These are phyloP conservation scores for Nematodospora valgi DNA, from an alignment of 805 yeast species.

Conservation along the genomic window DNA sequence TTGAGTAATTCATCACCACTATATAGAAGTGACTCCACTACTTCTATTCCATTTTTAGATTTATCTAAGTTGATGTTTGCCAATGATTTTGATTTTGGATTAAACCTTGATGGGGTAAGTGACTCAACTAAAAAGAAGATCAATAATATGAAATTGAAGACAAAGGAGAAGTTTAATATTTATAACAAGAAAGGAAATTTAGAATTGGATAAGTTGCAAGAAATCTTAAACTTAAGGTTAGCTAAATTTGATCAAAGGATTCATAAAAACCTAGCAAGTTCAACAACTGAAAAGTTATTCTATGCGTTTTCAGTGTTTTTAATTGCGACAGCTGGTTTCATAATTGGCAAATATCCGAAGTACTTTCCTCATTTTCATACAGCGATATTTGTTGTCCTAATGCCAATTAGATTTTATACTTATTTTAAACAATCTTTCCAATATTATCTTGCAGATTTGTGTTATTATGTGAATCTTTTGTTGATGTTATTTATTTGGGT, in stretches of 20 bases:
- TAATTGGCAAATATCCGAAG: constrained; percentile 75
- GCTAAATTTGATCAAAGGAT: constrained; percentile 35
- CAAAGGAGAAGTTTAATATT: constrained; percentile 28
- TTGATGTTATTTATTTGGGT: constrained; percentile 76
- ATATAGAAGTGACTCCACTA: constrained; percentile 21
- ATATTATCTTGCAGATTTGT: constrained; percentile 86
- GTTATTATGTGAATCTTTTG: constrained; percentile 83
- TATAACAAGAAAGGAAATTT: constrained; percentile 18
- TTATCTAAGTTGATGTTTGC: constrained; percentile 33
- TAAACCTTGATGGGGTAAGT: constrained; percentile 32
- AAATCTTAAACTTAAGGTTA: constrained; percentile 26
- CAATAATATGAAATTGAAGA: constrained; percentile 32
- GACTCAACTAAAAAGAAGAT: constrained; percentile 31
- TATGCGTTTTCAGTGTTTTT: constrained; percentile 70
- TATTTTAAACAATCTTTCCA: constrained; percentile 79
- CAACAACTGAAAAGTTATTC: constrained; percentile 65
- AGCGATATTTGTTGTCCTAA: constrained; percentile 50
- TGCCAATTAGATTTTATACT: constrained; percentile 84
- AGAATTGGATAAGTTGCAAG: constrained; percentile 32
- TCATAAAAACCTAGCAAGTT: constrained; percentile 30
- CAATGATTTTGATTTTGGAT: constrained; percentile 43
- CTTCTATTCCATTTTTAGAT: constrained; percentile 32
- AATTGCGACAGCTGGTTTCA: constrained; percentile 67
- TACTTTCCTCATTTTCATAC: constrained; percentile 78
- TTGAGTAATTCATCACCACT: constrained; percentile 6